Conservation (phyloP, 768 basidiomycete genomes). For the Leccinum pellstonianum region DNA sequence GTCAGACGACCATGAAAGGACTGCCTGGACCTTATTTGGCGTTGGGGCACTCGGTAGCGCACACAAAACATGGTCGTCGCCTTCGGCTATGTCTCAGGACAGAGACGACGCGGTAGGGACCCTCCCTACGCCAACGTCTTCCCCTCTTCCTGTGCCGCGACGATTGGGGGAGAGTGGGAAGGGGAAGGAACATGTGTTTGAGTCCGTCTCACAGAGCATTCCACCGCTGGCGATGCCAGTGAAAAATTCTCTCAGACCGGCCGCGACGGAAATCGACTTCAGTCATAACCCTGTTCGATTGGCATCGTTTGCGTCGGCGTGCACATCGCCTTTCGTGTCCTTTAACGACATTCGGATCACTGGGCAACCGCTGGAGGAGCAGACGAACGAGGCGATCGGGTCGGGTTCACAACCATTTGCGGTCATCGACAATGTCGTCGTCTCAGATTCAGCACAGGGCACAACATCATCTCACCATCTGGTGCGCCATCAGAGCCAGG, state of each 20-base stretch:
- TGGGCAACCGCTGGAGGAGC: background rate
- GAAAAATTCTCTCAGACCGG: background rate
- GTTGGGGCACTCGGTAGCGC: slow-evolving; percentile 27
- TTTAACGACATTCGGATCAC: slow-evolving; percentile 1
- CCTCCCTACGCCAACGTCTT: slow-evolving; percentile 29
- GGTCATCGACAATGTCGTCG: slow-evolving; percentile 17
- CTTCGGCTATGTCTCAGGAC: slow-evolving; percentile 11
- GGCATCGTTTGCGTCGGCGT: slow-evolving; percentile 3
- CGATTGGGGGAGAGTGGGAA: background rate
- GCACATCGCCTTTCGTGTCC: slow-evolving; percentile 18
- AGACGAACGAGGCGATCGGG: background rate
- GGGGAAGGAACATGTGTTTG: slow-evolving; percentile 7
- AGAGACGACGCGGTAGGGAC: background rate
- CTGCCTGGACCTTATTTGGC: slow-evolving; percentile 58
- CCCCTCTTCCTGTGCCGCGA: slow-evolving; percentile 11
- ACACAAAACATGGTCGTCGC: slow-evolving; percentile 18
- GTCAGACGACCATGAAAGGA: slow-evolving; percentile 50
- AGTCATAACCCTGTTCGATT: background rate
- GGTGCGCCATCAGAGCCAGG: background rate
- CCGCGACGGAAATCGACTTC: slow-evolving; percentile 5
- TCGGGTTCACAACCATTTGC: slow-evolving; percentile 13
- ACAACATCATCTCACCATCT: background rate
- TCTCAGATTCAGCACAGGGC: background rate
- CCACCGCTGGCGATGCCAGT: background rate
- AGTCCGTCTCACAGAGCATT: background rate